phyloP scores from a whole-genome alignment of 257 asterid species.

The Nemophila menziesii region DNA sequence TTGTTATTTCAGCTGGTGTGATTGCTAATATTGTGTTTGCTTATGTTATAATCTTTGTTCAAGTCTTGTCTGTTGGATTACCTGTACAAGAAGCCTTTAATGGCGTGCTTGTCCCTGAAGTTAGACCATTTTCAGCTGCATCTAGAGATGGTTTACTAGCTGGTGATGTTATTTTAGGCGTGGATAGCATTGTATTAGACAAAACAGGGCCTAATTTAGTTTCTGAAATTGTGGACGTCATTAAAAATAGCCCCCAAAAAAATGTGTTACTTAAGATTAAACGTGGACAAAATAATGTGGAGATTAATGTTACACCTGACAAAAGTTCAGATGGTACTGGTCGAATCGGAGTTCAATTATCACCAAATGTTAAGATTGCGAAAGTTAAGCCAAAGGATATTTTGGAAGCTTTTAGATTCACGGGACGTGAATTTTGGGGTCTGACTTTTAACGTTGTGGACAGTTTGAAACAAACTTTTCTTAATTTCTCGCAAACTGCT shows the following conservation, averaged over 20 bases:
- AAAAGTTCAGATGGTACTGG: constrained; percentile 73
- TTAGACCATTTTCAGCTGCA: constrained; percentile 85
- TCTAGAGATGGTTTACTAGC: constrained; percentile 72
- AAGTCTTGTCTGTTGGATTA: constrained; percentile 78
- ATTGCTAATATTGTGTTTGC: constrained; percentile 80
- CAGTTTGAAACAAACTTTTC: constrained; percentile 67
- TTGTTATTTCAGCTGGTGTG: constrained; percentile 95
- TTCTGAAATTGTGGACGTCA: constrained; percentile 67
- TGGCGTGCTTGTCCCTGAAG: constrained; percentile 92
- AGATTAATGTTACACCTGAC: constrained; percentile 59
- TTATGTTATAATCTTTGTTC: constrained; percentile 53
- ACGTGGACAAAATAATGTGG: constrained; percentile 44
- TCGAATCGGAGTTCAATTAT: constrained; percentile 76
- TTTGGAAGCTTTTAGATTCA: constrained; percentile 42
- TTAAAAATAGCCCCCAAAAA: constrained; percentile 46
- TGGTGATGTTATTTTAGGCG: constrained; percentile 77
- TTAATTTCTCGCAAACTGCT: constrained; percentile 82
- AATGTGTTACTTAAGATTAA: constrained; percentile 47
- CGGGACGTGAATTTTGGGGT: constrained; percentile 89
- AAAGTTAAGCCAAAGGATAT: constrained; percentile 51
- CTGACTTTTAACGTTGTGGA: constrained; percentile 57
- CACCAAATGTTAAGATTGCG: constrained; percentile 62
- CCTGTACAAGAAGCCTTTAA: constrained; percentile 96
- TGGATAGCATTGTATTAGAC: constrained; percentile 40
- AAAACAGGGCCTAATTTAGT: constrained; percentile 61